Evolutionary conservation across 2,329 filamentous ascomycete genomes (phyloP).

Genomic region (Dothistroma pini): DNA sequence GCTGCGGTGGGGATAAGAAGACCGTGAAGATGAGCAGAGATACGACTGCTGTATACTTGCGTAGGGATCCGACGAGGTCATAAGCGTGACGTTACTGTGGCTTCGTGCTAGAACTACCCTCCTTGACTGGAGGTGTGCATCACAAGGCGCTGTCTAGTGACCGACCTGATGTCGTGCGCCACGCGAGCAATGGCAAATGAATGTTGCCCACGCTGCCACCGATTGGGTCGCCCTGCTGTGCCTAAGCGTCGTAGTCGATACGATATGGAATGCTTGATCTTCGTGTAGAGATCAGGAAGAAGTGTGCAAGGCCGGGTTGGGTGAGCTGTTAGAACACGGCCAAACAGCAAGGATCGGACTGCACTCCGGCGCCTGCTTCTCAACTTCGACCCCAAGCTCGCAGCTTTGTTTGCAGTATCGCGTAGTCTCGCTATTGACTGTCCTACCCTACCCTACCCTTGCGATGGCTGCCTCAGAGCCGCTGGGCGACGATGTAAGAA

Average conservation of each 20-base stretch:
- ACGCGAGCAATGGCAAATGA: not conserved
- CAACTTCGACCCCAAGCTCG: not conserved
- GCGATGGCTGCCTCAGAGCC: constrained; percentile 21
- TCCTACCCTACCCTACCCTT: not conserved
- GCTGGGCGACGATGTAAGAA: constrained; percentile 22
- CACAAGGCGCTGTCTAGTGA: not conserved
- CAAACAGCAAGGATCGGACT: not conserved
- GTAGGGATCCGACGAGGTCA: not conserved
- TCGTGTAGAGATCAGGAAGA: too few species aligned
- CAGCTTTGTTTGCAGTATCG: not conserved
- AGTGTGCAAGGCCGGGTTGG: too few species aligned
- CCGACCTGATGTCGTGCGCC: not conserved
- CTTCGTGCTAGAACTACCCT: constrained; percentile 1
- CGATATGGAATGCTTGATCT: too few species aligned
- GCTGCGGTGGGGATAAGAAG: too few species aligned
- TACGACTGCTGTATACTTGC: not conserved
- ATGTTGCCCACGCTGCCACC: not conserved
- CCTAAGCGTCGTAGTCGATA: not conserved
- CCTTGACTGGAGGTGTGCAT: not conserved
- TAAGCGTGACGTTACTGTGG: not conserved
- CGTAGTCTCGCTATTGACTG: not conserved
- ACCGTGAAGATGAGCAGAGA: not conserved
- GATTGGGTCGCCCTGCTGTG: not conserved
- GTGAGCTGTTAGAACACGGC: too few species aligned
- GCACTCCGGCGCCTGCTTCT: not conserved